Base-by-base conservation (phyloP, 345 rosid genomes). In the Bruguiera sexangula region DNA sequence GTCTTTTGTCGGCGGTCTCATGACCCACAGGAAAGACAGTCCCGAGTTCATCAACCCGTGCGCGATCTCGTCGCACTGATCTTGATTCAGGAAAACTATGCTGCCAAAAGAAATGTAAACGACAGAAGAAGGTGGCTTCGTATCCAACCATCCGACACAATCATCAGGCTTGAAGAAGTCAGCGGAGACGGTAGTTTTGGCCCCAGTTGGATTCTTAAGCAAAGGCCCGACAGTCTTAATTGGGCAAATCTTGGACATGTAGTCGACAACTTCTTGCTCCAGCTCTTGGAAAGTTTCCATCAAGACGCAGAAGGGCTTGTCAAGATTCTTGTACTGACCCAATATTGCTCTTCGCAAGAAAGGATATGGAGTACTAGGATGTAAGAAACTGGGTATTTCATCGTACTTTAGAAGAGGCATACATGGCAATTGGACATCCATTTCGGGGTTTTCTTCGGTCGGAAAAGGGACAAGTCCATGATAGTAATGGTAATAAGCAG, bases 81-180 rank as follows among this genome's bases (percentile, higher is more conserved):
- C 87, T 73, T 88, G 97, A 72, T 76, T 80, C 81, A 91, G 48
- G 65, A 73, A 74, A 29, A 85, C 93, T 0, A 94, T 51, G 2
- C 87, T 82, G 0, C 98, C 98, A n/a, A 91, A 85, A 20, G 97
- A 91, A 64, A 91, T 77, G 68, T 94, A 94, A n/a, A 94, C 88
- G 18, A 94, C 97, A 0, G 98, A 86, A 1, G 86, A 76, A 0
- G 52, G 66, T 0, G 86, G 89, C 69, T 87, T 88, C 0, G 82
- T 74, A 77, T 89, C 86, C 34, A 94, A 87, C 98, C 97, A 94
- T 58, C 84, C 87, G 30, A 88, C 66, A 82, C 87, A 87, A n/a
- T 83, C 85, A 15, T 86, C 92, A 0, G 78, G 82, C 81, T 79
- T 78, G 64, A 82, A 68, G 51, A 82, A 73, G 77, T 89, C 87